These are phyloP conservation scores for Thelephora terrestris DNA, from an alignment of 1,284 basidiomycete species.

Conservation along the genomic window DNA sequence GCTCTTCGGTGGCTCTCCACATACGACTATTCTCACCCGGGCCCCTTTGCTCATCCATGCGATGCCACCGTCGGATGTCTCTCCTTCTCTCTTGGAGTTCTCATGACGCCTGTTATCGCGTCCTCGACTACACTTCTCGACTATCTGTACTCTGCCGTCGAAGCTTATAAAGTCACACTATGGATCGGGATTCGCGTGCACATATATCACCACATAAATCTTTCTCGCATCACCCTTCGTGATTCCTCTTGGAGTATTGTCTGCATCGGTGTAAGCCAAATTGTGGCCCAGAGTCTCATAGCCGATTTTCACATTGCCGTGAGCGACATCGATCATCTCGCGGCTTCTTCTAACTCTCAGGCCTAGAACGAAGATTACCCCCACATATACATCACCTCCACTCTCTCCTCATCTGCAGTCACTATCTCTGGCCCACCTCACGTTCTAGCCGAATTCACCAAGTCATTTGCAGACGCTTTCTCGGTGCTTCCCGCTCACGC, in stretches of 20 bases:
- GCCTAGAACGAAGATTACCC: conserved; percentile 12
- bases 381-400: conserved; percentile 38
- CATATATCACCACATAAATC: conserved; percentile 23
- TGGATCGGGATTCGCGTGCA: conserved; percentile 52
- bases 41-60: conserved; percentile 30
- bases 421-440: conserved; percentile 52
- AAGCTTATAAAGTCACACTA: conserved; percentile 43
- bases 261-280: conserved; percentile 30
- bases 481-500: conserved; percentile 31
- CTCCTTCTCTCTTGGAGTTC: conserved; percentile 53
- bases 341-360: conserved; percentile 6
- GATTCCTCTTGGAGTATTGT: conserved; percentile 43
- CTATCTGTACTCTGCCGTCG: conserved; percentile 36
- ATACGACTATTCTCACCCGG: background rate
- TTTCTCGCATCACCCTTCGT: conserved; percentile 14
- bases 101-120: conserved; percentile 45
- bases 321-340: conserved; percentile 10
- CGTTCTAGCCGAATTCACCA: conserved; percentile 32
- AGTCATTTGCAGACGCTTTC: conserved; percentile 22
- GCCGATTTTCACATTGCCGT: conserved; percentile 19
- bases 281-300: conserved; percentile 28
- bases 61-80: conserved; percentile 33
- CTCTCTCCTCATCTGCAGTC: conserved; percentile 35
- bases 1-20: conserved; percentile 37
- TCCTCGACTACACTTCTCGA: conserved; percentile 31